phyloP scores from a whole-genome alignment of 208 protist species.

The Lotmaria passim region DNA sequence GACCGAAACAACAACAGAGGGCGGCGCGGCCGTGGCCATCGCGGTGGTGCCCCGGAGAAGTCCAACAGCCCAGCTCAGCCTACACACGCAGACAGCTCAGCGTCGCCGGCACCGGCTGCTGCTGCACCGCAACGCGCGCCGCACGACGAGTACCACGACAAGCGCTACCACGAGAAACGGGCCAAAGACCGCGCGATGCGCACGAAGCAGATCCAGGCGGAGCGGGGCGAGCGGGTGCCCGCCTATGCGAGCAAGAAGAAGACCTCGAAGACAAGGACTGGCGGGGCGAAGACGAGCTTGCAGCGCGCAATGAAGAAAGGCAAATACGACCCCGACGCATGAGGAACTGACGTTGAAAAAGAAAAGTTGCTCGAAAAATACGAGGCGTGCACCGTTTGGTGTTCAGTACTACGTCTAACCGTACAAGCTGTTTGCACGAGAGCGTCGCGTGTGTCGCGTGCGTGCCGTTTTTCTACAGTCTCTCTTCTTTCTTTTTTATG shows the following conservation, averaged over 20 bases:
- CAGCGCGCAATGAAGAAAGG: conserved; percentile 28
- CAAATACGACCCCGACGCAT: conserved; percentile 20
- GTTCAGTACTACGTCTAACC: no score
- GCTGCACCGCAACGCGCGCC: conserved; percentile 18
- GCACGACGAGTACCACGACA: conserved; percentile 78
- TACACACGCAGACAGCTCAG: background rate
- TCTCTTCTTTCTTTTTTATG: no score
- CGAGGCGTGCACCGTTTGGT: background rate
- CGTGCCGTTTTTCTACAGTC: no score
- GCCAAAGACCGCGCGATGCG: conserved; percentile 48
- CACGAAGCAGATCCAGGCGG: conserved; percentile 54
- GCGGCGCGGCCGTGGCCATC: conserved; percentile 3
- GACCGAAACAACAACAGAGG: background rate
- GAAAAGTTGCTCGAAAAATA: background rate
- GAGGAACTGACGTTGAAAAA: background rate
- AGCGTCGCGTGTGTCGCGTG: no score
- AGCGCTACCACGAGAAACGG: conserved; percentile 66
- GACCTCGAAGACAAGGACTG: conserved; percentile 34
- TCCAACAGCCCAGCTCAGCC: conserved; percentile 1
- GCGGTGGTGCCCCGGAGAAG: background rate
- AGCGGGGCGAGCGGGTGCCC: conserved; percentile 27
- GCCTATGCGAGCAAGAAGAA: conserved; percentile 82
- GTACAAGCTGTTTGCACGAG: no score
- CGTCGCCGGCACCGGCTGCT: background rate
- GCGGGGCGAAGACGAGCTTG: conserved; percentile 23